Base-by-base conservation (phyloP, 2,329 filamentous ascomycete genomes). In the Torrubiella hemipterigena region DNA sequence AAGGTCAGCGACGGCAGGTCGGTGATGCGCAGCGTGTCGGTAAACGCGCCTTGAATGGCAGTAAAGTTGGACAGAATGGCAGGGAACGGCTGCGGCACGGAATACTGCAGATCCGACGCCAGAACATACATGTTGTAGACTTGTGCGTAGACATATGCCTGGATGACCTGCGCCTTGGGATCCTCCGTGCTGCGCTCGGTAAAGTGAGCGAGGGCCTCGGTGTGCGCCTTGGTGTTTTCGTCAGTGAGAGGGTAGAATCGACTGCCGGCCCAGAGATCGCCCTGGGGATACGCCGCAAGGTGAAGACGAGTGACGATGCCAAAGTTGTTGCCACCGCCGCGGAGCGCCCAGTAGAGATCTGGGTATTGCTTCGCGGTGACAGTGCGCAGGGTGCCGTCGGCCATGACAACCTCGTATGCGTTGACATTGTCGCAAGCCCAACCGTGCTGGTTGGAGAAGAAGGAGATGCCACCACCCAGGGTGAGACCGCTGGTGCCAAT, bases 281-380 rank as follows among this genome's bases (percentile, higher is more conserved):
- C 54, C 11, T 50, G 52, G 2, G 50, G 45, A 27, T 55, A 51
- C 1, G 58, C 56, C 10, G 47, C 46, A 11, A 66, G 43, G 15
- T 60, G 54, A 46, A 74, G 59, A 8, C 63, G 63, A 8, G 61
- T 54, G 5, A 75, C 65, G 4, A 76, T 54, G n/a, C 63, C 71
- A 38, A 69, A 75, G 28, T 63, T 73, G 20, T 67, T 68, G 3
- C 69, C 66, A 2, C 70, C 67, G 13, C 69, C 68, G 22, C 58
- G 55, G 2, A 74, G 54, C 3, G 69, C 72, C 65, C 68, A 74
- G 49, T 67, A 74, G 2, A 77, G 53, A 33, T 74, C 69, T 0
- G 54, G 35, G 19, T 29, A 27, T 34, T 73, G 56, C 14, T 61
- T 40, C 3, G 49, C 46, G 6, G 51, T 59, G 3, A 62, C 66